phyloP scores from a whole-genome alignment of 2,329 filamentous ascomycete species.

The Calonectria pauciramosa region DNA sequence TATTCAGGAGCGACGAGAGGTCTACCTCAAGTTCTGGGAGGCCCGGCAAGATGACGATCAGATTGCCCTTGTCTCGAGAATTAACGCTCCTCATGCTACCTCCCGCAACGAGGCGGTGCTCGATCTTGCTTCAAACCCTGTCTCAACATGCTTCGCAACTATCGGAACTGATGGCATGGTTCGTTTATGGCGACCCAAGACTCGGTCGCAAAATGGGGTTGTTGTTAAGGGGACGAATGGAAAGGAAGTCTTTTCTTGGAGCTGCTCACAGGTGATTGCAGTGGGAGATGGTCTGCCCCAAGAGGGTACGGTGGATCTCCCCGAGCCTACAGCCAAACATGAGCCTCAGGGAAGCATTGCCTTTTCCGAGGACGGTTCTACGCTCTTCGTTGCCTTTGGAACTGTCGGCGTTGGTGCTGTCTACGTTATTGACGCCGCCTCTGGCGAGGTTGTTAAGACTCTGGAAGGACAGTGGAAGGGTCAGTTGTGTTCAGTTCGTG shows the following conservation, averaged over 20 bases:
- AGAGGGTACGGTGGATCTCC: conserved; percentile 48
- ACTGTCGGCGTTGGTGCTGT: conserved; percentile 71
- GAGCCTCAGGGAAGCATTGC: conserved; percentile 74
- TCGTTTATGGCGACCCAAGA: conserved; percentile 84
- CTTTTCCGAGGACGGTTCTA: conserved; percentile 88
- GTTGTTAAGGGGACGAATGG: conserved; percentile 70
- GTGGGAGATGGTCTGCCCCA: conserved; percentile 66
- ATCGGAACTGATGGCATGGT: conserved; percentile 85
- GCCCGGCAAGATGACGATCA: conserved; percentile 67
- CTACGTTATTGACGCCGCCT: conserved; percentile 81
- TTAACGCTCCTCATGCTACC: conserved; percentile 84
- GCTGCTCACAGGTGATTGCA: conserved; percentile 71
- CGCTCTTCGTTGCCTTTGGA: conserved; percentile 78
- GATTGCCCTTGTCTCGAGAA: conserved; percentile 84
- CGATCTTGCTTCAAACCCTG: conserved; percentile 79
- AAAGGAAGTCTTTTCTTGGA: conserved; percentile 80
- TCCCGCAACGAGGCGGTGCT: conserved; percentile 72
- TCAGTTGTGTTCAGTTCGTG: conserved; percentile 75
- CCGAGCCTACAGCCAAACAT: conserved; percentile 44
- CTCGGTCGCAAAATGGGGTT: conserved; percentile 77
- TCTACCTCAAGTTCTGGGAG: conserved; percentile 93
- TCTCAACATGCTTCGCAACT: conserved; percentile 81
- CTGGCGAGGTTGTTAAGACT: conserved; percentile 75
- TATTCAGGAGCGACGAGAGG: conserved; percentile 72
- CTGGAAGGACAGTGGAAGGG: conserved; percentile 78